A percentile compares a stretch with the other conserved stretches of the same genome.
These are phyloP conservation scores for Mycena haematopus DNA, from an alignment of 768 basidiomycete species.

Conservation along the genomic window DNA sequence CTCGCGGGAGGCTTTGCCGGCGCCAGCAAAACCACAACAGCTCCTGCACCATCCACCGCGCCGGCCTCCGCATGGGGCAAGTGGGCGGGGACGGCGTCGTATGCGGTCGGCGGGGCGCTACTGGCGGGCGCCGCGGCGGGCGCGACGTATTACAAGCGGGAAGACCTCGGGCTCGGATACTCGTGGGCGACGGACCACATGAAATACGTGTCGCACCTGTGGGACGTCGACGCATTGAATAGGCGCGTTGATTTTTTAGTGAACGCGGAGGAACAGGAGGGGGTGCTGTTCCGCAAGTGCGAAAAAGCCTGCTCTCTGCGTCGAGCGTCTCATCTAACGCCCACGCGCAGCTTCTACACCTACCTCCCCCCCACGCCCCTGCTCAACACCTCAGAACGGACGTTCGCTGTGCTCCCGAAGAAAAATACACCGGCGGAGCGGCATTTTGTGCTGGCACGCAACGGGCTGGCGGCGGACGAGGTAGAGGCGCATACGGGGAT, in stretches of 20 bases:
- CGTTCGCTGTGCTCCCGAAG: slow-evolving; percentile 81
- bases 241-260: slow-evolving; percentile 68
- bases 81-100: slow-evolving; percentile 71
- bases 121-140: slow-evolving; percentile 86
- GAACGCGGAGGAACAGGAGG: slow-evolving; percentile 62
- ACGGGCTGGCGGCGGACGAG: slow-evolving; percentile 75
- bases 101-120: slow-evolving; percentile 74
- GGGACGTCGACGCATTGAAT: slow-evolving; percentile 74
- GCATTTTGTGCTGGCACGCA: slow-evolving; percentile 69
- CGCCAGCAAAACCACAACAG: slow-evolving; percentile 46
- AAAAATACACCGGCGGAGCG: slow-evolving; percentile 51
- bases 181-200: slow-evolving; percentile 86
- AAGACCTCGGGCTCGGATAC: slow-evolving; percentile 74
- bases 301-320: slow-evolving; percentile 36
- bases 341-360: slow-evolving; percentile 81
- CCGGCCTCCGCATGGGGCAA: slow-evolving; percentile 57
- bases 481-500: slow-evolving; percentile 87
- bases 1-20: slow-evolving; percentile 53
- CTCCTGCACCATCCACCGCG: slow-evolving; percentile 42
- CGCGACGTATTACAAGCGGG: slow-evolving; percentile 81
- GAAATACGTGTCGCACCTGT: slow-evolving; percentile 85
- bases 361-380: slow-evolving; percentile 75
- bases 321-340: background rate
- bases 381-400: slow-evolving; percentile 58
- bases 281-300: slow-evolving; percentile 77